A percentile compares a stretch with the other conserved stretches of the same genome.
Evolutionary conservation across 805 yeast genomes (phyloP).

Genomic region (Wickerhamiella lipophila): DNA sequence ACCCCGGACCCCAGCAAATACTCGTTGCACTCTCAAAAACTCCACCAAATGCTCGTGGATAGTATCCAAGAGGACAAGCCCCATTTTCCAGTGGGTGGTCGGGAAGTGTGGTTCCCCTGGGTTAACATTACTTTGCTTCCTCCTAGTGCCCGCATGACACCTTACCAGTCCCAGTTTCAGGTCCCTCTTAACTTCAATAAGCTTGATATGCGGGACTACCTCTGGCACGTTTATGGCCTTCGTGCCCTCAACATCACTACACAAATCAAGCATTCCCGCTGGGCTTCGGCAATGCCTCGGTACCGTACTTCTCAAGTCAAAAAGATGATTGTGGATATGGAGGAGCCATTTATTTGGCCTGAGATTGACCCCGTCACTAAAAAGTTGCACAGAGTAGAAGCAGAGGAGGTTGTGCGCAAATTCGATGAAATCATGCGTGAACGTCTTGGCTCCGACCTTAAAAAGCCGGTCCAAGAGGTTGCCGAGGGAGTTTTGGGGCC

Average conservation of each 20-base stretch:
- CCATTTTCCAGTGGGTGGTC: slow-evolving; percentile 73
- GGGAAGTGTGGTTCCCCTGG: slow-evolving; percentile 67
- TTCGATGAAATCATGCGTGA: slow-evolving; percentile 41
- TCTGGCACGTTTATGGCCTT: slow-evolving; percentile 79
- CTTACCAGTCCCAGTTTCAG: slow-evolving; percentile 90
- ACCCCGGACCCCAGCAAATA: slow-evolving; percentile 18
- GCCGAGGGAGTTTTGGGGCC: slow-evolving; percentile 53
- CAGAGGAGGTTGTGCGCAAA: slow-evolving; percentile 37
- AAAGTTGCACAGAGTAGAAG: slow-evolving; percentile 21
- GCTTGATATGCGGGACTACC: slow-evolving; percentile 84
- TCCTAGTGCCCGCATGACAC: slow-evolving; percentile 93
- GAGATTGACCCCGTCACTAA: slow-evolving; percentile 35
- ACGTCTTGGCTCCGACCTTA: slow-evolving; percentile 50
- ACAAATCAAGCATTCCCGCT: slow-evolving; percentile 64
- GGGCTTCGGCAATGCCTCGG: slow-evolving; percentile 54
- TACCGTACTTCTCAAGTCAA: slow-evolving; percentile 69
- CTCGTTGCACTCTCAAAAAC: slow-evolving; percentile 19
- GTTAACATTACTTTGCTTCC: slow-evolving; percentile 69
- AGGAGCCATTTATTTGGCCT: slow-evolving; percentile 95
- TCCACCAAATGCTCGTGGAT: slow-evolving; percentile 12
- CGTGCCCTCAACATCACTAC: slow-evolving; percentile 82
- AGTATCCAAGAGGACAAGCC: slow-evolving; percentile 38
- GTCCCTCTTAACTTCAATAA: slow-evolving; percentile 92
- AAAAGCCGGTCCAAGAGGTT: slow-evolving; percentile 57
- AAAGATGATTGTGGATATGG: slow-evolving; percentile 95